These are phyloP conservation scores for Larix sibirica DNA, from an alignment of 83 land plant species.

Conservation along the genomic window DNA sequence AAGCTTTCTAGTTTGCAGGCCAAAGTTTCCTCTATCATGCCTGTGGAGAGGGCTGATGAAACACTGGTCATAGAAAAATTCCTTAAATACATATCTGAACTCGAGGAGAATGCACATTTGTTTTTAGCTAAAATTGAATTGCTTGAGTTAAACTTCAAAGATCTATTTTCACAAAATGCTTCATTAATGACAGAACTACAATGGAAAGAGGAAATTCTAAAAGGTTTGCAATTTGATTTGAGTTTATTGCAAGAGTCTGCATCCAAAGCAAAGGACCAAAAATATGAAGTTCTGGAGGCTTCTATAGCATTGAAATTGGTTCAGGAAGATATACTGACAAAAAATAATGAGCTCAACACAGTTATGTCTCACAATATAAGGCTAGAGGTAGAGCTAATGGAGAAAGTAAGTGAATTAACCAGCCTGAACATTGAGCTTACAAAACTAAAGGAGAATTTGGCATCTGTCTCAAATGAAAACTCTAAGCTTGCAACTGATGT, in stretches of 20 bases:
- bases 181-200: slow-evolving; percentile 48
- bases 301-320: slow-evolving; percentile 28
- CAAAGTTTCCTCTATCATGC: not conserved
- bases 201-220: slow-evolving; percentile 64
- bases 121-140: slow-evolving; percentile 33
- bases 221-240: slow-evolving; percentile 70
- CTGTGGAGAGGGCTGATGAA: slow-evolving; percentile 5
- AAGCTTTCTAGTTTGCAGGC: slow-evolving; percentile 11
- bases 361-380: slow-evolving; percentile 19
- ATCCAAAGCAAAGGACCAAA: slow-evolving; percentile 46
- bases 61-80: slow-evolving; percentile 18
- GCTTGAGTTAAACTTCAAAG: slow-evolving; percentile 33
- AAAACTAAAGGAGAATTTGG: slow-evolving; percentile 16
- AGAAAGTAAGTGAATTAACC: slow-evolving; percentile 26
- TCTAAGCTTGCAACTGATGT: slow-evolving; percentile 33
- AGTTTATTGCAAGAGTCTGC: slow-evolving; percentile 81
- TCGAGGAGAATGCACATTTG: slow-evolving; percentile 17
- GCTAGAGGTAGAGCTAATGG: slow-evolving; percentile 43
- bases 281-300: slow-evolving; percentile 53
- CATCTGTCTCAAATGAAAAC: slow-evolving; percentile 38
- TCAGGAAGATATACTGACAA: slow-evolving; percentile 49
- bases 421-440: slow-evolving; percentile 34
- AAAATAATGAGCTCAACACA: slow-evolving; percentile 32
- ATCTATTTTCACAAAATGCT: slow-evolving; percentile 34
- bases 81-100: slow-evolving; percentile 24